phyloP scores from a whole-genome alignment of 2,329 filamentous ascomycete genomes.

The Hymenoscyphus infarciens region DNA sequence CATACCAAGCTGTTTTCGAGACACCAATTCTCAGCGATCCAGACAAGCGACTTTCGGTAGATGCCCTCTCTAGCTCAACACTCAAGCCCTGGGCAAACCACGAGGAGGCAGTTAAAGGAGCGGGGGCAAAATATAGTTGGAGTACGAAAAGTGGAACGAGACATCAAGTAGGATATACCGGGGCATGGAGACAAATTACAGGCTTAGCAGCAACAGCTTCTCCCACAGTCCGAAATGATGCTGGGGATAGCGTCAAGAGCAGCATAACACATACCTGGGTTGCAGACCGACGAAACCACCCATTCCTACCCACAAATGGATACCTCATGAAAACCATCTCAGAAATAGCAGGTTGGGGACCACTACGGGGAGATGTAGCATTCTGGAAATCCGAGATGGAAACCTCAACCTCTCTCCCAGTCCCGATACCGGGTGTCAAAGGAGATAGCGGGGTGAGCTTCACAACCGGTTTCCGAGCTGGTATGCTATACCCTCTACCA shows the following conservation, averaged over 20 bases:
- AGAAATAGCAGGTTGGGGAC: conserved; percentile 84
- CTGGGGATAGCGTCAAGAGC: conserved; percentile 88
- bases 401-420: conserved; percentile 68
- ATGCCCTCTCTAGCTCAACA: conserved; percentile 77
- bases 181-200: conserved; percentile 85
- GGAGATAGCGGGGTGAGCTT: conserved; percentile 76
- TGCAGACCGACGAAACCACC: conserved; percentile 77
- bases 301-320: conserved; percentile 77
- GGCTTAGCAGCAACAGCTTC: conserved; percentile 72
- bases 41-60: conserved; percentile 72
- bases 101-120: conserved; percentile 82
- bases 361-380: conserved; percentile 82
- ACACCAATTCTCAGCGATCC: conserved; percentile 82
- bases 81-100: conserved; percentile 92
- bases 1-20: conserved; percentile 83
- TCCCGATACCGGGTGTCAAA: conserved; percentile 65
- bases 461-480: conserved; percentile 75
- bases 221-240: conserved; percentile 76
- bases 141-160: conserved; percentile 58
- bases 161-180: conserved; percentile 77
- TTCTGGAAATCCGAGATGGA: conserved; percentile 93
- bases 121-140: conserved; percentile 73
- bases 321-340: conserved; percentile 74
- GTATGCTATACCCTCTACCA: conserved; percentile 78
- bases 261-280: conserved; percentile 78